phyloP scores from a whole-genome alignment of 2,329 filamentous ascomycete species.

The Neurospora sp. region DNA sequence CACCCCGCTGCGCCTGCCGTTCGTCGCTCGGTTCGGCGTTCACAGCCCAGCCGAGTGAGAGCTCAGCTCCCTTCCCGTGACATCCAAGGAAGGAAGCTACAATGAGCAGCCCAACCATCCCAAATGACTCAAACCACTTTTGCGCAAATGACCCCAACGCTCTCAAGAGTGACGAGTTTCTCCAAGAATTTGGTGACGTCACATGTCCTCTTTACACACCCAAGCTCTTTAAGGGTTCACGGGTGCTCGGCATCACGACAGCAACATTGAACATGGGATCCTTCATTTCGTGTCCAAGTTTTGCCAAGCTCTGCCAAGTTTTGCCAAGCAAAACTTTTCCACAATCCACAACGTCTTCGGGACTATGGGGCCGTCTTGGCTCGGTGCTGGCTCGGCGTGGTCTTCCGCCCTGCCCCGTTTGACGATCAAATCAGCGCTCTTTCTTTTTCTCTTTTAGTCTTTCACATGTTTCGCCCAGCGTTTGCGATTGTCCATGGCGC shows the following conservation, averaged over 20 bases:
- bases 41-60: background rate
- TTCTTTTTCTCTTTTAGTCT: background rate
- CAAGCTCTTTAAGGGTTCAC: background rate
- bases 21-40: background rate
- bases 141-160: background rate
- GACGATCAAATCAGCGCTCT: background rate
- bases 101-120: background rate
- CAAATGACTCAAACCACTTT: background rate
- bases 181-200: background rate
- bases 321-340: background rate
- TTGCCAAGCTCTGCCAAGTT: background rate
- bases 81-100: background rate
- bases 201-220: background rate
- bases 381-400: background rate
- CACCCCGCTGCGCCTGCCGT: background rate
- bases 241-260: background rate
- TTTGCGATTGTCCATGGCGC: background rate
- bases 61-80: background rate
- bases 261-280: background rate
- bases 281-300: background rate
- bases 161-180: background rate
- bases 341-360: background rate
- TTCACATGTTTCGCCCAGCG: background rate
- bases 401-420: background rate
- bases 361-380: background rate